Percentiles rank a stretch among this genome's conserved stretches.
phyloP scores from a whole-genome alignment of 805 yeast species.

The Saccharomycopsis sp. region DNA sequence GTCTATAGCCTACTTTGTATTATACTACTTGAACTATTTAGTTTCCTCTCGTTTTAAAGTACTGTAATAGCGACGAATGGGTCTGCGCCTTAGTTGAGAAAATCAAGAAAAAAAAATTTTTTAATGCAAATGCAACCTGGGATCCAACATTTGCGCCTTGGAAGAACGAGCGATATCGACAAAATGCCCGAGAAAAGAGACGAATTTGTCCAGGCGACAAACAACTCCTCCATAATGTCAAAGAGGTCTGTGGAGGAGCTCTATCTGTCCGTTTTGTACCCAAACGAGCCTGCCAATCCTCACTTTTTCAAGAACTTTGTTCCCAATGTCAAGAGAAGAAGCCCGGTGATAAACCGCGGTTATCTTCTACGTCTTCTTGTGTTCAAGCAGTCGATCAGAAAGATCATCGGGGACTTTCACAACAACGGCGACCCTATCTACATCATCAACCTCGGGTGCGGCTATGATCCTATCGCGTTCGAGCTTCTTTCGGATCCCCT shows the following conservation, averaged over 20 bases:
- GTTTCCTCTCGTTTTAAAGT: too few species aligned
- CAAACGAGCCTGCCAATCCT: constrained; percentile 19
- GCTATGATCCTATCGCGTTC: constrained; percentile 58
- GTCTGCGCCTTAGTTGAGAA: too few species aligned
- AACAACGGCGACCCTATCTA: constrained; percentile 27
- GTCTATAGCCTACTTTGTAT: too few species aligned
- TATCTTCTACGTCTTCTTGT: constrained; percentile 76
- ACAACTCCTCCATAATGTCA: constrained; percentile 75
- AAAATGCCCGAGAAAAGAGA: constrained; percentile 2
- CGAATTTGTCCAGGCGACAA: constrained; percentile 68
- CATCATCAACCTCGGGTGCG: constrained; percentile 71
- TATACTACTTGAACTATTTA: too few species aligned
- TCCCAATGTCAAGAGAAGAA: constrained; percentile 52
- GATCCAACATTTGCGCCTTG: too few species aligned
- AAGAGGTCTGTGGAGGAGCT: constrained; percentile 70
- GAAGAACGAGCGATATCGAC: neutral
- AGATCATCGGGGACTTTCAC: constrained; percentile 32
- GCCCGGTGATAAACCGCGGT: constrained; percentile 76
- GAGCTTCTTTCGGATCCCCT: constrained; percentile 29
- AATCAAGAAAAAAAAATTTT: too few species aligned
- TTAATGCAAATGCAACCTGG: too few species aligned
- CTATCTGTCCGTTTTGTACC: constrained; percentile 30
- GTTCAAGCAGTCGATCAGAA: constrained; percentile 42
- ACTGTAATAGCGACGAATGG: too few species aligned
- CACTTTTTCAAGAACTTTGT: constrained; percentile 61